A percentile compares a stretch with the other conserved stretches of the same genome.
These are phyloP conservation scores for Dichomitus squalens DNA, from an alignment of 1,284 basidiomycete genomes.

Conservation along the genomic window DNA sequence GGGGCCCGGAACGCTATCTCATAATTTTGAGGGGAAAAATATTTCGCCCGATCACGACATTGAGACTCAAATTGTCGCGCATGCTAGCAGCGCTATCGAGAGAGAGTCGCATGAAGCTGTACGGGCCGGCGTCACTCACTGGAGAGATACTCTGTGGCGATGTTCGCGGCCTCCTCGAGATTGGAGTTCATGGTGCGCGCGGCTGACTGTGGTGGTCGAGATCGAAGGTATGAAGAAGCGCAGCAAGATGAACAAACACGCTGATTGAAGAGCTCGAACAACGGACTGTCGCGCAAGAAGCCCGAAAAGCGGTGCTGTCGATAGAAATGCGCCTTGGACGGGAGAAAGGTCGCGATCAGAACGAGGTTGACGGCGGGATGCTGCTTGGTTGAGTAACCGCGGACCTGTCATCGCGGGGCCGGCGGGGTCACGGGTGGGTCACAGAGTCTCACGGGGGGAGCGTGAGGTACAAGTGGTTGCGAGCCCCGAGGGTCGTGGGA, in stretches of 20 bases:
- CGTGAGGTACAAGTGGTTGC: slow-evolving; percentile 2
- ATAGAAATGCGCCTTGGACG: slow-evolving; percentile 4
- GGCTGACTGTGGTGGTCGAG: neutral
- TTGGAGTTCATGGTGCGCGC: slow-evolving; percentile 34
- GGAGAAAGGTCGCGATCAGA: slow-evolving; percentile 12
- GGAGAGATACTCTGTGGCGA: slow-evolving; percentile 70
- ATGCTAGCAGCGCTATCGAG: neutral
- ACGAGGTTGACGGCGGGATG: slow-evolving; percentile 18
- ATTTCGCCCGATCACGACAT: neutral
- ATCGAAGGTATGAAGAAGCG: neutral
- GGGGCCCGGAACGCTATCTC: neutral
- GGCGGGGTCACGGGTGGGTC: slow-evolving; percentile 7
- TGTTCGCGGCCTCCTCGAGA: slow-evolving; percentile 69
- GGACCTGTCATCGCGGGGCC: neutral
- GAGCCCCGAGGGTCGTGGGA: slow-evolving; percentile 17
- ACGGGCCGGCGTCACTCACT: slow-evolving; percentile 40
- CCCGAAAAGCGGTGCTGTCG: slow-evolving; percentile 17
- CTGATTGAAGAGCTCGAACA: neutral
- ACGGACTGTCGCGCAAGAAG: slow-evolving; percentile 7
- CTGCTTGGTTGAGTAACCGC: neutral
- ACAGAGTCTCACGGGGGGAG: slow-evolving; percentile 4
- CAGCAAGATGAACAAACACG: neutral
- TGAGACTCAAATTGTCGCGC: neutral
- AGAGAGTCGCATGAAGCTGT: neutral
- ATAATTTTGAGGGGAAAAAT: neutral